Evolutionary conservation across 352 stramenopile species (phyloP), one percentile per base, ranked within the genome.

Genomic region (Phytophthora tubulina): DNA sequence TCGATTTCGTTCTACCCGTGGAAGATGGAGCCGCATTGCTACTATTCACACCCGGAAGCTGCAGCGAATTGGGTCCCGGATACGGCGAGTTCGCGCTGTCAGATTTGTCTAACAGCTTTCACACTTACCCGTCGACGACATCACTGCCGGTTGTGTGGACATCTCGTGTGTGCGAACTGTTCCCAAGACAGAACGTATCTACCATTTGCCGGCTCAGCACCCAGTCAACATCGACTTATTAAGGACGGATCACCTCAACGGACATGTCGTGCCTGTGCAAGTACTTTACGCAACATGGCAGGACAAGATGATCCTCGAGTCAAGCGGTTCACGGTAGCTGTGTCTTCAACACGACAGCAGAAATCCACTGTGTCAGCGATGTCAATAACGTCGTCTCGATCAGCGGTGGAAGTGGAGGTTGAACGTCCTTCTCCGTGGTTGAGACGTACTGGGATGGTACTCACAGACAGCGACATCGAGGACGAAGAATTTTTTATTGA

Each of bases 61-160:
- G 85, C 85, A n/a, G 85, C 72, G 14, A 85, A 90, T 46, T 94
- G 86, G 86, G 84, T 92, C 15, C 83, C 82, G 5, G 86, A 94
- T 64, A 90, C 84, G 14, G 77, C 81, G 27, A 89, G 83, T 72
- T 56, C 81, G 10, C 75, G 82, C 21, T 94, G 87, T 73, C 82
- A 89, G 62, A 84, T 89, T 52, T 94, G 86, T 46, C 46, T 86
- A 17, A 48, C 74, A 36, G 51, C 73, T 1, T 94, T 94, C 54
- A 84, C 79, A 9, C 63, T 94, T 6, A 85, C 73, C 32, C 89
- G 87, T 32, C 83, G 88, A 53, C 78, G 88, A n/a, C 93, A 98
- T 51, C 90, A 97, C 67, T 97, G 93, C 59, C 84, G 92, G 4
- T 63, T 92, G 32, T 95, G 86, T 14, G 88, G 88, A 0, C 82